A percentile compares a stretch with the other conserved stretches of the same genome.
These are phyloP conservation scores for Cylindrodendrum hubeiense DNA, from an alignment of 2,329 filamentous ascomycete genomes.

Conservation along the genomic window DNA sequence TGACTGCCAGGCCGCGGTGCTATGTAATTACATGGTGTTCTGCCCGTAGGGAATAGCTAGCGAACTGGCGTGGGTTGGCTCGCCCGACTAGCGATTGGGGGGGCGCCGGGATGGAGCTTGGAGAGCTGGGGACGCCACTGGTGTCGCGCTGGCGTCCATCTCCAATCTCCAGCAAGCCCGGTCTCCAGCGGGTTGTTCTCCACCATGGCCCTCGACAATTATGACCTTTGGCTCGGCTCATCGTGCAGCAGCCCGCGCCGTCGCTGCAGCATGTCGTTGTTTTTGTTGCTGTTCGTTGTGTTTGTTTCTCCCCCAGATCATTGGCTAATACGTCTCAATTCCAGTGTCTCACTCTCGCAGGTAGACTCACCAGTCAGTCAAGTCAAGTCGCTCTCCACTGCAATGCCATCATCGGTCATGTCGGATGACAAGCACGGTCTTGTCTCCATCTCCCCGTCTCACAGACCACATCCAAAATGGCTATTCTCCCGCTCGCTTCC, in stretches of 20 bases:
- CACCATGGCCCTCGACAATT: neutral
- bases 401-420: constrained; percentile 3
- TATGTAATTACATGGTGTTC: no score
- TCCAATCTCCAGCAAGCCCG: constrained; percentile 27
- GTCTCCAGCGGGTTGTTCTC: neutral
- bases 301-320: neutral
- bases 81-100: constrained; percentile 2
- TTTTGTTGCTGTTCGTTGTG: neutral
- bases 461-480: constrained; percentile 4
- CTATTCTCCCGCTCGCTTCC: constrained; percentile 1
- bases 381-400: neutral
- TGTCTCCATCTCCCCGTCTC: neutral
- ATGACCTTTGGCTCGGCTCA: neutral
- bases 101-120: constrained; percentile 1
- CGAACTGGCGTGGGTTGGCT: neutral
- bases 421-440: neutral
- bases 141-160: constrained; percentile 18
- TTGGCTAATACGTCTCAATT: constrained; percentile 15
- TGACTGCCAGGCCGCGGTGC: neutral
- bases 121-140: constrained; percentile 15
- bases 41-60: no score
- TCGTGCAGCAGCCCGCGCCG: neutral
- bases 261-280: neutral
- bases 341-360: neutral
- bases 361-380: no score